phyloP scores from a whole-genome alignment of 1,139 yeast species.

The Citeromyces siamensis region DNA sequence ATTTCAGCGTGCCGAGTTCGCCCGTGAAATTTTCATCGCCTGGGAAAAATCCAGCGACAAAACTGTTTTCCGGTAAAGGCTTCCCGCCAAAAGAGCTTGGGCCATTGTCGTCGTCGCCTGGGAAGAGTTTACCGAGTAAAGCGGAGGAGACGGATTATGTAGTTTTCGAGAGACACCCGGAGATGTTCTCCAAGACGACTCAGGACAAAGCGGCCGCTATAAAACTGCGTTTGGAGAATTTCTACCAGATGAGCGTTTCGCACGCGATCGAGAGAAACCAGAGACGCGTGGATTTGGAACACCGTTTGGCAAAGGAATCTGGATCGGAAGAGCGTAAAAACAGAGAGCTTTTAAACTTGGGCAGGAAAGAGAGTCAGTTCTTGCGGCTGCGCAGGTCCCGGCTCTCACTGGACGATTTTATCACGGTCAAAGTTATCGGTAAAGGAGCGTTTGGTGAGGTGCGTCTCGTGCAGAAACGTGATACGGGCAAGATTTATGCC shows the following conservation, averaged over 20 bases:
- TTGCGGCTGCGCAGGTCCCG: constrained; percentile 66
- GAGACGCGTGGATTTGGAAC: constrained; percentile 63
- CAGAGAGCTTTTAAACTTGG: constrained; percentile 58
- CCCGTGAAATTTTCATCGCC: constrained; percentile 10
- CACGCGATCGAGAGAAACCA: constrained; percentile 78
- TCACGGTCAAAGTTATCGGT: constrained; percentile 73
- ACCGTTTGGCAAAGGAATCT: constrained; percentile 51
- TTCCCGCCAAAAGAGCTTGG: too few species aligned
- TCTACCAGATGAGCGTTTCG: constrained; percentile 62
- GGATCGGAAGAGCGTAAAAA: constrained; percentile 64
- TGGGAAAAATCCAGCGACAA: too few species aligned
- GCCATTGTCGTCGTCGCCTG: too few species aligned
- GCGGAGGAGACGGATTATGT: constrained; percentile 29
- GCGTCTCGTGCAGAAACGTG: constrained; percentile 67
- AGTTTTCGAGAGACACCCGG: constrained; percentile 81
- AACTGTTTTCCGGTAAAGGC: too few species aligned
- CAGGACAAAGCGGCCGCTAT: constrained; percentile 70
- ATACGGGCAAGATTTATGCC: constrained; percentile 76
- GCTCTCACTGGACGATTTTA: constrained; percentile 60
- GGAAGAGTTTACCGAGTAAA: constrained; percentile 12
- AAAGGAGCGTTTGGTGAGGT: constrained; percentile 87
- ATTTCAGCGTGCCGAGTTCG: too few species aligned
- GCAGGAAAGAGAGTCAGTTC: constrained; percentile 69
- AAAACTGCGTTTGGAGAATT: constrained; percentile 59
- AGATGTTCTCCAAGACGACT: constrained; percentile 46